A percentile compares a stretch with the other conserved stretches of the same genome.
Evolutionary conservation across 140 eudicot genomes (phyloP).

Genomic region (Bidens hawaiensis): DNA sequence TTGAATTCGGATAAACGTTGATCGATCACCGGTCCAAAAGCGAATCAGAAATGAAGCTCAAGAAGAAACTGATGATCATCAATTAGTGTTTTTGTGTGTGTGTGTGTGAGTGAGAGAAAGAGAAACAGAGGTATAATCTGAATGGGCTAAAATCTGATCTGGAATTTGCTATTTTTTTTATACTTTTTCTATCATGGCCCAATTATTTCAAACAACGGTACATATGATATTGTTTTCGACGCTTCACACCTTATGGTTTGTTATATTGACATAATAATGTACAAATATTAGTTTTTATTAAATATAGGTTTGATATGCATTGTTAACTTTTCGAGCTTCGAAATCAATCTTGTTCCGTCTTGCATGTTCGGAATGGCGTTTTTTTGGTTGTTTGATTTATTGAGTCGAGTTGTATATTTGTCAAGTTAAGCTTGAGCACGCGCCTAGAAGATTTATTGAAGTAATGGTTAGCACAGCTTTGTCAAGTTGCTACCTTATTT

Average conservation of each 20-base stretch:
- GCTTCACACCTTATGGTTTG: slow-evolving; percentile 1
- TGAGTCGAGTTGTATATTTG: too few species aligned
- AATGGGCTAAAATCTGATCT: slow-evolving; percentile 30
- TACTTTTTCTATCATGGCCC: slow-evolving; percentile 28
- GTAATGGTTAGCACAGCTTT: too few species aligned
- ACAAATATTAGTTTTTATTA: not conserved
- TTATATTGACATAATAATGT: not conserved
- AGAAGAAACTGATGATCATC: not conserved
- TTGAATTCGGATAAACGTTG: slow-evolving; percentile 8
- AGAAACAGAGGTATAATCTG: slow-evolving; percentile 23
- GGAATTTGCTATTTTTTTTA: slow-evolving; percentile 9
- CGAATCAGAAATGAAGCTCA: slow-evolving; percentile 14
- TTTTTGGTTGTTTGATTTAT: not conserved
- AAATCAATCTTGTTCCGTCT: not conserved
- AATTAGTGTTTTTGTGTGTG: slow-evolving; percentile 15
- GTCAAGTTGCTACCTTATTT: too few species aligned
- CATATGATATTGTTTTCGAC: not conserved
- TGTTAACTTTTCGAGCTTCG: not conserved
- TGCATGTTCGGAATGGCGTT: not conserved
- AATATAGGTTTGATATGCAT: not conserved
- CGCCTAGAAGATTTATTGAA: too few species aligned
- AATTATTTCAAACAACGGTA: slow-evolving; percentile 15
- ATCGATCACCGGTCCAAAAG: slow-evolving; percentile 8
- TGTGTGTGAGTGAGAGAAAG: slow-evolving; percentile 21
- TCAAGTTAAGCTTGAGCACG: too few species aligned